Base-by-base conservation (phyloP, 352 stramenopile species). In the Globisporangium orthogonon region DNA sequence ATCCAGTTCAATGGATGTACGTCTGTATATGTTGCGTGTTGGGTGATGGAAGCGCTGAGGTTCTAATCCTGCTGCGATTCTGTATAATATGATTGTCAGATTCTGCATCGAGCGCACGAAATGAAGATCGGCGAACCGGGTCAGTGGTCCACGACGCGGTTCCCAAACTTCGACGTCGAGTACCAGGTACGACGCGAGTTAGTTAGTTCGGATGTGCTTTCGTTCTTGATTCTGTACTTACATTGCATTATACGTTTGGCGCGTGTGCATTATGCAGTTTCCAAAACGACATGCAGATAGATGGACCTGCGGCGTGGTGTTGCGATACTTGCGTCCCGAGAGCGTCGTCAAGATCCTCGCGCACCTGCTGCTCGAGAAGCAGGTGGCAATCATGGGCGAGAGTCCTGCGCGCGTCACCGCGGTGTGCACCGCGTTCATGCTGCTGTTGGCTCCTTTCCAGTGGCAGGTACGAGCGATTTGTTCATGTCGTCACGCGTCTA, bases 381-480 rank as follows among this genome's bases (percentile, higher is more conserved):
- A 92, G 64, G 77, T 94, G 15, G 73, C 85, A 3, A 79, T 94
- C 55, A 86, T 89, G 71, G 73, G 84, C 45, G 71, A 86, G 23
- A 86, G 63, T 50, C 77, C 81, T 0, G 70, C 84, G 10, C 82
- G 84, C 28, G 71, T 90, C 4, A 78, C 84, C 1, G 84, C 81
- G 1, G 66, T 89, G 0, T 92, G 79, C 46, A 87, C 84, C 0
- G 84, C 79, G 2, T 56, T 94, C 7, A 33, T 90, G 51, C 65
- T 91, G 23, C 54, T 94, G 7, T 61, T 94, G 5, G 59, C 80
- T 30, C 84, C 84, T n/a, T 94, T 89, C 56, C 82, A 91, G 68
- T 94, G 84, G 82, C 84, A 80, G 71, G 71, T 80, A 60, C 23
- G 50, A 14, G 28, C 41, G 6, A 30, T 33, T 50, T n/a, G 39